These are phyloP conservation scores for Penicillium coprophilum DNA, from an alignment of 495 filamentous ascomycete species.

Conservation along the genomic window DNA sequence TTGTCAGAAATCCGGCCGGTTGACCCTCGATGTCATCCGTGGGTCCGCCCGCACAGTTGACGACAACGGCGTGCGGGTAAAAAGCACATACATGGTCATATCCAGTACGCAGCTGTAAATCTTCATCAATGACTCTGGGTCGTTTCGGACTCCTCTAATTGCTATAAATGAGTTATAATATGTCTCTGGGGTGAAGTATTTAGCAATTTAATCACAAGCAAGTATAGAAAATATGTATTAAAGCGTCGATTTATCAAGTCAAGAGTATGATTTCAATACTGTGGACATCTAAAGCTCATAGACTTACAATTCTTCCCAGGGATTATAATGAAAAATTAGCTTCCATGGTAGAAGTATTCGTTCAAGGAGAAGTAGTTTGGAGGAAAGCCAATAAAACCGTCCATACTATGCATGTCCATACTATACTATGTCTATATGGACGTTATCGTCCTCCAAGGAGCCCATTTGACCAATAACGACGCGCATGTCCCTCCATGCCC, in stretches of 20 bases:
- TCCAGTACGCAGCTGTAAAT: not conserved
- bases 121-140: not conserved
- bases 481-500: constrained; percentile 44
- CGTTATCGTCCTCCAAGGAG: not conserved
- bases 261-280: not conserved
- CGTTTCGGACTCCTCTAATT: not conserved
- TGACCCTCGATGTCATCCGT: constrained; percentile 17
- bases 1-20: constrained; percentile 9
- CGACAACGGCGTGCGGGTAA: not conserved
- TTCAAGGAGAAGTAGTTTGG: too few relatives aligned
- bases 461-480: constrained; percentile 34
- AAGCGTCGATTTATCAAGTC: not conserved
- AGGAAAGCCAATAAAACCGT: not conserved
- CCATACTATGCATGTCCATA: not conserved
- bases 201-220: not conserved
- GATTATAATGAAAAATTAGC: not conserved
- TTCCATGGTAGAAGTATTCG: not conserved
- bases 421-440: not conserved
- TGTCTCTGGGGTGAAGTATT: not conserved
- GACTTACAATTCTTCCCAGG: not conserved
- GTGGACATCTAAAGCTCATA: not conserved
- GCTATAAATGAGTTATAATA: not conserved
- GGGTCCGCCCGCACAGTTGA: not conserved
- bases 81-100: not conserved
- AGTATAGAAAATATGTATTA: not conserved